Conservation (phyloP, 2,329 filamentous ascomycete genomes). For the Madurella fahalii region DNA sequence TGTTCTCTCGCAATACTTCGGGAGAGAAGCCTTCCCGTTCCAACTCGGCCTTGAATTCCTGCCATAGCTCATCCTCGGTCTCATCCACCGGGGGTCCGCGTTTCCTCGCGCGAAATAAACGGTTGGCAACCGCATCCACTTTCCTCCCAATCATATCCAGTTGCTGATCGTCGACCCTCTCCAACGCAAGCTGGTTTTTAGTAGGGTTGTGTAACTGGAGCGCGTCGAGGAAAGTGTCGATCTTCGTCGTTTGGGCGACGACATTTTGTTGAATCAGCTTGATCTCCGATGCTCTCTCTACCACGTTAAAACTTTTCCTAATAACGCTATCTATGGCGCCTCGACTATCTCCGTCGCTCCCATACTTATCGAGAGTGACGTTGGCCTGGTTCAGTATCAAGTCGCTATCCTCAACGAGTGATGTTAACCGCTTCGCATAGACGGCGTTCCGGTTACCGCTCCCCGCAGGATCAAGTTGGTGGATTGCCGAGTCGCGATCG, state of each 20-base stretch:
- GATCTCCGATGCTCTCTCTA: constrained; percentile 34
- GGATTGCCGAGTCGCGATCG: constrained; percentile 53
- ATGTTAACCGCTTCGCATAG: constrained; percentile 47
- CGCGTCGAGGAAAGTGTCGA: constrained; percentile 55
- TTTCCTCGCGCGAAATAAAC: constrained; percentile 44
- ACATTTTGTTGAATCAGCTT: constrained; percentile 44
- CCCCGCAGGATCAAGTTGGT: constrained; percentile 31
- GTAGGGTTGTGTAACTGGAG: constrained; percentile 50
- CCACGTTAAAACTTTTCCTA: constrained; percentile 20
- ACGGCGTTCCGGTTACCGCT: constrained; percentile 32
- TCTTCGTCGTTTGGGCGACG: constrained; percentile 47
- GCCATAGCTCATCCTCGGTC: constrained; percentile 53
- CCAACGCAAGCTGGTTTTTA: constrained; percentile 33
- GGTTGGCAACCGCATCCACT: constrained; percentile 53
- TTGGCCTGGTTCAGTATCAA: constrained; percentile 53
- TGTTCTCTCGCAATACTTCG: constrained; percentile 52
- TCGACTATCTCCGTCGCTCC: constrained; percentile 13
- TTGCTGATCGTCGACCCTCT: constrained; percentile 36
- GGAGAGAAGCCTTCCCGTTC: constrained; percentile 55
- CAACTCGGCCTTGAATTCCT: constrained; percentile 54
- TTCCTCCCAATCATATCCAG: constrained; percentile 57
- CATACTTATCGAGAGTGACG: constrained; percentile 47
- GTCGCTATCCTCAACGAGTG: constrained; percentile 53
- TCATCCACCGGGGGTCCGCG: constrained; percentile 33
- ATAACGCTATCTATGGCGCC: constrained; percentile 19